Base-by-base conservation (phyloP, 2,329 filamentous ascomycete species). In the Microsporum audouinii region DNA sequence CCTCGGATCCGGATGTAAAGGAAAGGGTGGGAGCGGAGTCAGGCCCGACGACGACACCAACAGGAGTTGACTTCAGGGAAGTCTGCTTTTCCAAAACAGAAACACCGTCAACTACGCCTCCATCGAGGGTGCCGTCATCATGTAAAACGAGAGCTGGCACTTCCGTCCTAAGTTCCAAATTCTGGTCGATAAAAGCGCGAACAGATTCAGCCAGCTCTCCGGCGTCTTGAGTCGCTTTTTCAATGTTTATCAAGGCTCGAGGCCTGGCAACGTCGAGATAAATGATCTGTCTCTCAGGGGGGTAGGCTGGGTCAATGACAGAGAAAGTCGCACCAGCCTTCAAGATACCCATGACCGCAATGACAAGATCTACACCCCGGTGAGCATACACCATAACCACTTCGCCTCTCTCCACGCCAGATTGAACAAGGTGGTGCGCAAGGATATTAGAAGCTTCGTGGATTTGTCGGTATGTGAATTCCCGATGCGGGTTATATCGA, bases 311-410 rank as follows among this genome's bases (percentile, higher is more conserved):
- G 71, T 96, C 91, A 23, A 96, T 82, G 47, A 79, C 75, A 60
- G 79, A 82, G 71, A 84, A 80, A 39, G 80, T 82, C 6, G 80
- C 83, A 61, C 83, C 83, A 41, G 82, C 81, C 74, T 79, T 78
- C 71, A 84, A 71, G 27, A 80, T 82, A 63, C 91, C 91, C 89
- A 96, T 95, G 60, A 91, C 85, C 39, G 87, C 84, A 5, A 88
- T 84, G 0, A 88, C 86, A 45, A 89, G 75, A 67, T 89, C 89
- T 38, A 96, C 91, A 61, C 85, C 85, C 62, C 91, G 84, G 74
- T 96, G 83, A 61, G 89, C 89, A 71, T 86, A 96, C 65, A 94
- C 88, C 89, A 96, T 95, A 68, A 96, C 90, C 1, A 96, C 91
- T 70, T 97, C 91, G 6, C 90, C 91, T 66, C 84, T 79, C 62